Evolutionary conservation across 768 basidiomycete species (phyloP), one percentile per base, ranked within the genome.

Genomic region (Tubosaeta sp.): DNA sequence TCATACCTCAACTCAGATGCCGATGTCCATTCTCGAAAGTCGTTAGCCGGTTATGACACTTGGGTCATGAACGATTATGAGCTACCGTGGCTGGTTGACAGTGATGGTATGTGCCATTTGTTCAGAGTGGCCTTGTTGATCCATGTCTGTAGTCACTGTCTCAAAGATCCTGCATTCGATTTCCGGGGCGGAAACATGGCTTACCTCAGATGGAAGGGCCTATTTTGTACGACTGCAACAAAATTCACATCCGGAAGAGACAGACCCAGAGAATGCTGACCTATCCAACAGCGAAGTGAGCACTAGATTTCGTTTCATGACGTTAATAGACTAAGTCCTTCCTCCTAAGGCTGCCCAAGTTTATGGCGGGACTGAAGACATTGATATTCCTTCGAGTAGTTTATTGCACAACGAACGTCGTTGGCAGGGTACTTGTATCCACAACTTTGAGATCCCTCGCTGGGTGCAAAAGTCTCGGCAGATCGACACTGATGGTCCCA

Each of bases 401-500:
- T 55, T 60, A 10, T 38, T 50, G 22, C 56, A 51, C 17, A 53
- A 27, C 12, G 57, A 60, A 11, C 51, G 55, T 32, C 58, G 31
- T 63, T 92, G 89, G 90, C 79, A 83, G 47, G 90, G 90, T 7
- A 86, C 86, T 9, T 91, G 89, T 64, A 79, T 92, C 33, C 86
- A 92, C 58, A 75, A 85, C 63, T 86, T 88, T 43, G 75, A 84
- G 54, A 78, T 79, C 6, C 88, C 88, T 6, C 79, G 80, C 60
- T 89, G 87, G 87, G 84, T 88, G 25, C 86, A 89, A 64, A 90
- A 91, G 67, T 84, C 80, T 55, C 80, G 82, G 17, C 74, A 73
- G 29, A 65, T 85, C 29, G 80, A 86, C 42, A 73, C 74, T 6
- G 73, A 75, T 7, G 74, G 73, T 14, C 33, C 70, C 65, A 16